Percentiles rank a stretch among this genome's conserved stretches.
Conservation (phyloP, 306 rosid genomes). For the Trichosanthes truncata region DNA sequence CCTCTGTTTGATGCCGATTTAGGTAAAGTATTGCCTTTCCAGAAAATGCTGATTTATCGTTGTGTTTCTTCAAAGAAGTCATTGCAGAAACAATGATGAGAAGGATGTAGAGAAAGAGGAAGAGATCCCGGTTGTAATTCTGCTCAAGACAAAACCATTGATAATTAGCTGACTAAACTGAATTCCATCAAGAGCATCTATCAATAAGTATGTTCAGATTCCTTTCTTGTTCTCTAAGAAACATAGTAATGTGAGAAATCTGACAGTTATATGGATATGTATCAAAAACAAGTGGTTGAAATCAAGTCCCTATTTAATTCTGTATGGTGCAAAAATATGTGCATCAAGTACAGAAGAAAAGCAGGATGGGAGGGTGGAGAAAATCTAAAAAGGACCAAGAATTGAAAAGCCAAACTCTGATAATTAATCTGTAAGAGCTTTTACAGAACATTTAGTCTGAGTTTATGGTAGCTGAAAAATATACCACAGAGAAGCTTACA, state of each 20-base stretch:
- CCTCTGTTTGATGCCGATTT: constrained; percentile 97
- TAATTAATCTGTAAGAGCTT: not conserved
- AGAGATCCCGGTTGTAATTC: constrained; percentile 91
- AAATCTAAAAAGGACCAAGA: not conserved
- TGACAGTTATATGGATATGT: not conserved
- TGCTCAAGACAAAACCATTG: constrained; percentile 26
- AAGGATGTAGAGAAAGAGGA: constrained; percentile 79
- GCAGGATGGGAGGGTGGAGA: constrained; percentile 2
- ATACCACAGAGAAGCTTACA: not conserved
- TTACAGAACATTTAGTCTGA: not conserved
- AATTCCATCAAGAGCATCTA: not conserved
- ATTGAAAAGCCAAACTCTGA: not conserved
- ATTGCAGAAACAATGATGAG: constrained; percentile 81
- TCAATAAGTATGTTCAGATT: not conserved
- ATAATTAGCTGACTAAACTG: constrained; percentile 3
- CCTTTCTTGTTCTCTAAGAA: not conserved
- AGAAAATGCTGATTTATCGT: constrained; percentile 65
- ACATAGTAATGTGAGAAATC: not conserved
- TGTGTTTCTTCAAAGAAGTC: constrained; percentile 93
- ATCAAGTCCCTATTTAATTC: not conserved
- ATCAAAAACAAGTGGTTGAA: not conserved
- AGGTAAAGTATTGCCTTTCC: constrained; percentile 80
- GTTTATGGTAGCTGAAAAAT: not conserved
- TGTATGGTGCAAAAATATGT: not conserved
- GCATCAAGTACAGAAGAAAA: not conserved